Evolutionary conservation across 345 rosid species (phyloP).

Genomic region (Ceriops decandra): DNA sequence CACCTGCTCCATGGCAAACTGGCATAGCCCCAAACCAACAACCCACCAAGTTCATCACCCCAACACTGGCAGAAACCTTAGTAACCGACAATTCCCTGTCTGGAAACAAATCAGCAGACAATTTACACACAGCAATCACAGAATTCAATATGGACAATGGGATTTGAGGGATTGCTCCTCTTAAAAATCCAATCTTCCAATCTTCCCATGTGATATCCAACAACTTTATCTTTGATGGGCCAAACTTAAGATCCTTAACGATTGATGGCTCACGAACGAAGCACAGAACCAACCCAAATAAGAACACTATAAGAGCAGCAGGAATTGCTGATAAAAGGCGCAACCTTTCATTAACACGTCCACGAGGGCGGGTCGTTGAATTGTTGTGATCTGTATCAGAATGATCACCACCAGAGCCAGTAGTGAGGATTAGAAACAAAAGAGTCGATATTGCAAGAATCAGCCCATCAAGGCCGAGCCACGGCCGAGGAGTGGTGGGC

Average conservation of each 20-base stretch:
- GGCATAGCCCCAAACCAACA: constrained; percentile 96
- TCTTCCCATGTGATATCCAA: constrained; percentile 64
- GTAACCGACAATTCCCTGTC: constrained; percentile 60
- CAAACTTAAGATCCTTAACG: constrained; percentile 45
- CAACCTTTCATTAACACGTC: constrained; percentile 30
- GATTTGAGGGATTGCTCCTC: constrained; percentile 78
- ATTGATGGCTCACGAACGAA: constrained; percentile 61
- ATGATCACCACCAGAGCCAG: constrained; percentile 50
- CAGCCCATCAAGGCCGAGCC: constrained; percentile 78
- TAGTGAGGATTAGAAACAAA: constrained; percentile 52
- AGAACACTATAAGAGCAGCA: constrained; percentile 59
- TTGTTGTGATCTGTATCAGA: not conserved
- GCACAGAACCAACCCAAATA: constrained; percentile 51
- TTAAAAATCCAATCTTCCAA: constrained; percentile 69
- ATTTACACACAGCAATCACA: constrained; percentile 73
- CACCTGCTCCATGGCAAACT: constrained; percentile 83
- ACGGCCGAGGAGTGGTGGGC: constrained; percentile 50
- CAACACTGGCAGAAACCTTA: constrained; percentile 62
- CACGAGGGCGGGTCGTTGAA: constrained; percentile 1
- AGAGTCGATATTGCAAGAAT: constrained; percentile 50
- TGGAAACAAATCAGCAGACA: constrained; percentile 67
- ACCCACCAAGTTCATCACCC: constrained; percentile 66
- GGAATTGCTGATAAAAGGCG: constrained; percentile 54
- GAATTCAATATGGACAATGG: constrained; percentile 69
- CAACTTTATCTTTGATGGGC: constrained; percentile 54